Evolutionary conservation across 306 rosid species (phyloP).

Genomic region (Prunus salicina): DNA sequence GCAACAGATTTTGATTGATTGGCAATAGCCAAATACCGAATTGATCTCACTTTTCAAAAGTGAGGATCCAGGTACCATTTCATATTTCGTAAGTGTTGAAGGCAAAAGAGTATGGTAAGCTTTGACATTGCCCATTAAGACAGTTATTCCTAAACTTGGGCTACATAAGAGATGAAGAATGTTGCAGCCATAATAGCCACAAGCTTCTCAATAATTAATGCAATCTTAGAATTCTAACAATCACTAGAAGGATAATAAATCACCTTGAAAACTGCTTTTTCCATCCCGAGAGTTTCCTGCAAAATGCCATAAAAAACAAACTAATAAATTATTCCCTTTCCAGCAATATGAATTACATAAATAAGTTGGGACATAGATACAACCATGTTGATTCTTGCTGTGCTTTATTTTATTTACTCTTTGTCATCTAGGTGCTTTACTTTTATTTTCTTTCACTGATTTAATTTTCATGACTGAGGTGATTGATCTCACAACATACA

Average conservation of each 20-base stretch:
- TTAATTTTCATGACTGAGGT: too few species aligned
- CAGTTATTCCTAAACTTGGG: background rate
- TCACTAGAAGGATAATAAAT: constrained; percentile 20
- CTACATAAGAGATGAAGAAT: background rate
- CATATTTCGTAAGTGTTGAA: background rate
- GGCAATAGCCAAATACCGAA: background rate
- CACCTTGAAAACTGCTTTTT: constrained; percentile 48
- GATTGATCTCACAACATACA: too few species aligned
- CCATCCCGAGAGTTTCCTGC: constrained; percentile 42
- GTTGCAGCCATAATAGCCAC: background rate
- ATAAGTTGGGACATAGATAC: background rate
- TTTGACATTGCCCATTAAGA: background rate
- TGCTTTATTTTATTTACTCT: too few species aligned
- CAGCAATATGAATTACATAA: background rate
- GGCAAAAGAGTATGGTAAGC: background rate
- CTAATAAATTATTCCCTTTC: background rate
- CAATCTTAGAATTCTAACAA: constrained; percentile 4
- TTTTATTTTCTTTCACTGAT: too few species aligned
- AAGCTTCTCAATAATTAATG: constrained; percentile 6
- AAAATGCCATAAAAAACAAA: constrained; percentile 9
- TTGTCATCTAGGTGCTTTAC: too few species aligned
- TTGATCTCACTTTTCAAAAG: background rate
- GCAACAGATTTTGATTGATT: background rate
- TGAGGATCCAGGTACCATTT: background rate
- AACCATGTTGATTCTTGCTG: too few species aligned